Evolutionary conservation across 805 yeast genomes (phyloP).

Genomic region (Metschnikowia lachancei): DNA sequence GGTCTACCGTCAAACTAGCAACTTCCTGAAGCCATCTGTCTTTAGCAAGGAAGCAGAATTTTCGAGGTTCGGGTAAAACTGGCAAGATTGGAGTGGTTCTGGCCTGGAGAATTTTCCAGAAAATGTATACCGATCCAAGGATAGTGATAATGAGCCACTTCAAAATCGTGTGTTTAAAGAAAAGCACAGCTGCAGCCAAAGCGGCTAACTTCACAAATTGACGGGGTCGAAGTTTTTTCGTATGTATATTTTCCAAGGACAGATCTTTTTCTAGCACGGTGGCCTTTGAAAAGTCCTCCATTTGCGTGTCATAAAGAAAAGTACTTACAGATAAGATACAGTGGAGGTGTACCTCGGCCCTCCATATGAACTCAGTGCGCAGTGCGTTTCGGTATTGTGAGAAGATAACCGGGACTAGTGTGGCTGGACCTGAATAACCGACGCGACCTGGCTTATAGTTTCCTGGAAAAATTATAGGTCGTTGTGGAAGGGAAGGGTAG

Average conservation of each 20-base stretch:
- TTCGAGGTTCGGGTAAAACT: background rate
- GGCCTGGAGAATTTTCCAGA: background rate
- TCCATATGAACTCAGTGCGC: background rate
- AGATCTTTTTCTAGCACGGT: slow-evolving; percentile 1
- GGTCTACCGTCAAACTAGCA: background rate
- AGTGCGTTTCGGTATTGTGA: background rate
- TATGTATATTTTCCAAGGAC: background rate
- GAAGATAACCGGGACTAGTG: too few relatives aligned
- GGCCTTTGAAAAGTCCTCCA: slow-evolving; percentile 9
- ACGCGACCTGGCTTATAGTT: too few relatives aligned
- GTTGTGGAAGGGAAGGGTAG: too few relatives aligned
- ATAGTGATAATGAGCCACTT: slow-evolving; percentile 2
- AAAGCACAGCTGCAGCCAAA: background rate
- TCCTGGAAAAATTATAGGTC: too few relatives aligned
- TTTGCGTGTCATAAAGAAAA: slow-evolving; percentile 8
- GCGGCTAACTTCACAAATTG: background rate
- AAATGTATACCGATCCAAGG: background rate
- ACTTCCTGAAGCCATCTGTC: background rate
- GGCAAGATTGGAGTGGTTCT: background rate
- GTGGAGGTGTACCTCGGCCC: background rate
- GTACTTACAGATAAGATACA: background rate
- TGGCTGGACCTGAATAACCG: too few relatives aligned
- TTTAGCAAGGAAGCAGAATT: slow-evolving; percentile 1
- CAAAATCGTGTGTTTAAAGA: background rate
- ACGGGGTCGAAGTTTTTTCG: background rate